Conservation (phyloP, 306 rosid genomes). For the Phaseolus lunatus region DNA sequence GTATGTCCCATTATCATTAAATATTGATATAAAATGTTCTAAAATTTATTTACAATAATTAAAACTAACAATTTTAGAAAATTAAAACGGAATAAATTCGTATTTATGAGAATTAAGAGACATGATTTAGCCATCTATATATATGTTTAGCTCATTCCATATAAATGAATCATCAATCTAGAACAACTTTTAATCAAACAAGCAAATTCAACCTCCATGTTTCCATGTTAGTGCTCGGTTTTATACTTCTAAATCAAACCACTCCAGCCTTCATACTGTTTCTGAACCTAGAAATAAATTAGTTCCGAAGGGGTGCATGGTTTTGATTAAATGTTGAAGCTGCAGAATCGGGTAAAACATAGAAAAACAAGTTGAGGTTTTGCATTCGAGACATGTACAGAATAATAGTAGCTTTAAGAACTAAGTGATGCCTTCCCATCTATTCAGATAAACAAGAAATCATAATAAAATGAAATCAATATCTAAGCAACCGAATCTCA, state of each 20-base stretch:
- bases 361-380: slow-evolving; percentile 19
- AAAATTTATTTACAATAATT: neutral
- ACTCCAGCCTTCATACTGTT: neutral
- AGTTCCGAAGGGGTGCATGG: neutral
- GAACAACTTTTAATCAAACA: neutral
- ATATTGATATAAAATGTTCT: neutral
- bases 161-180: neutral
- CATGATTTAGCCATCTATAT: neutral
- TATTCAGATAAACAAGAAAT: slow-evolving; percentile 55
- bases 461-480: slow-evolving; percentile 47
- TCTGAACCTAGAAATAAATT: neutral
- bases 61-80: neutral
- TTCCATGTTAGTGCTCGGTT: neutral
- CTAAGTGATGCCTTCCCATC: slow-evolving; percentile 47
- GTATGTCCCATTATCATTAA: neutral
- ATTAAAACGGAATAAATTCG: neutral
- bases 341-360: neutral
- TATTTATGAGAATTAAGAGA: neutral
- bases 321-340: neutral
- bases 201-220: neutral
- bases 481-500: slow-evolving; percentile 59
- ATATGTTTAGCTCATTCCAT: neutral
- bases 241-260: neutral
- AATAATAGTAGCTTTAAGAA: slow-evolving; percentile 50
- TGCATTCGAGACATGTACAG: slow-evolving; percentile 51